These are phyloP conservation scores for Lactifluus hygrophoroides DNA, from an alignment of 768 basidiomycete species.

Conservation along the genomic window DNA sequence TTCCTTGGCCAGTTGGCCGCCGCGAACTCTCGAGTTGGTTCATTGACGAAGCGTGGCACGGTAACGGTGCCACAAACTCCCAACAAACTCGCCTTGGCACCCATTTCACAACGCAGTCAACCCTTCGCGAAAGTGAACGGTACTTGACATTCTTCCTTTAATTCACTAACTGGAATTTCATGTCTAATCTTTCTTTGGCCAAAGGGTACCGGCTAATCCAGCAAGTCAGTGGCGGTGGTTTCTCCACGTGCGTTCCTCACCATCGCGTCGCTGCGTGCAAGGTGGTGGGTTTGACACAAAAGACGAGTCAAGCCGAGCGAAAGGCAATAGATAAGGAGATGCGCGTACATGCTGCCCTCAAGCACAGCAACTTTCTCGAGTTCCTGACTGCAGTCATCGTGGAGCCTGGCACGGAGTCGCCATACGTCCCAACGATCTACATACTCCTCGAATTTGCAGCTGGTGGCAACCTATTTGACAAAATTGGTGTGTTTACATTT, in stretches of 20 bases:
- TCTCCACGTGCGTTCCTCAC: slow-evolving; percentile 53
- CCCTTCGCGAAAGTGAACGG: slow-evolving; percentile 16
- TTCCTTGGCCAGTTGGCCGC: background rate
- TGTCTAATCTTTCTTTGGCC: too few species aligned
- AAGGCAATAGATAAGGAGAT: slow-evolving; percentile 90
- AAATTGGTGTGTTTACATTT: slow-evolving; percentile 67
- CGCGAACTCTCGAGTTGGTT: background rate
- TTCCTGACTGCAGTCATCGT: slow-evolving; percentile 74
- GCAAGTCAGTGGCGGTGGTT: slow-evolving; percentile 81
- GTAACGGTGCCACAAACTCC: too few species aligned
- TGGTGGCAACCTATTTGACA: slow-evolving; percentile 96
- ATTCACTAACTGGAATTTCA: too few species aligned
- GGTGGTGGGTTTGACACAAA: slow-evolving; percentile 53
- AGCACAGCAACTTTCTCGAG: slow-evolving; percentile 73
- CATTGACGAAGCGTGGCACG: background rate
- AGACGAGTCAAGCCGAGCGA: slow-evolving; percentile 58
- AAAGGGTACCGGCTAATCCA: slow-evolving; percentile 61
- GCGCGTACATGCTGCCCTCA: slow-evolving; percentile 73
- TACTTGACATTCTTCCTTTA: background rate
- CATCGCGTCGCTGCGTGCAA: slow-evolving; percentile 83
- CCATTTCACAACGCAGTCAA: slow-evolving; percentile 4
- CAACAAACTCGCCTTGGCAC: background rate
- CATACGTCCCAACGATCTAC: slow-evolving; percentile 75
- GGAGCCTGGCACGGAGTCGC: slow-evolving; percentile 44
- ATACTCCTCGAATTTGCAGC: slow-evolving; percentile 89